These are phyloP conservation scores for Cymbopogon citratus DNA, from an alignment of 176 grass and related monocot species.

Conservation along the genomic window DNA sequence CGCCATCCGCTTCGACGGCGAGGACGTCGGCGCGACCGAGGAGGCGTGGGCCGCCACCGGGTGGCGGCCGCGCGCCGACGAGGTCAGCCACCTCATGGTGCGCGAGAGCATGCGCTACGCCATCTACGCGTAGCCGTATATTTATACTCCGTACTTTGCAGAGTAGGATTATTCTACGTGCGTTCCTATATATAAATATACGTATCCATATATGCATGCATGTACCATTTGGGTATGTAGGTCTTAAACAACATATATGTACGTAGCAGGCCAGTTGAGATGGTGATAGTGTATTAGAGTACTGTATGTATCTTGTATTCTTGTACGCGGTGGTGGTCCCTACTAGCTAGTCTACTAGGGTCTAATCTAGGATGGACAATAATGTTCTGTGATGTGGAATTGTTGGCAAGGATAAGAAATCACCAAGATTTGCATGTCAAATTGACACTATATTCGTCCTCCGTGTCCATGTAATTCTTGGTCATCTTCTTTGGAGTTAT, in stretches of 20 bases:
- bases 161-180: neutral
- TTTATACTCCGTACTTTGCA: neutral
- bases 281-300: conserved; percentile 2
- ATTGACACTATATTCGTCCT: neutral
- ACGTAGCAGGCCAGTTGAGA: neutral
- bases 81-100: conserved; percentile 67
- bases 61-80: conserved; percentile 51
- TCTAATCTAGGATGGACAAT: neutral
- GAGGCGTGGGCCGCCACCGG: conserved; percentile 42
- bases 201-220: neutral
- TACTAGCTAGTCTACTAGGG: neutral
- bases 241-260: neutral
- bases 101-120: conserved; percentile 74
- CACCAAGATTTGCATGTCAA: neutral
- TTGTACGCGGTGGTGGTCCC: neutral
- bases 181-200: neutral
- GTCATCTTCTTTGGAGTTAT: neutral
- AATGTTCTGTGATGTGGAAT: neutral
- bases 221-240: neutral
- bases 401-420: neutral
- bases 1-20: conserved; percentile 41
- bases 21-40: conserved; percentile 29
- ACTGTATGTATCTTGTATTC: neutral
- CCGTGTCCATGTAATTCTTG: neutral
- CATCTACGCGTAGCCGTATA: conserved; percentile 50